Conservation (phyloP, 495 filamentous ascomycete genomes). For the Pyronema domesticum region DNA sequence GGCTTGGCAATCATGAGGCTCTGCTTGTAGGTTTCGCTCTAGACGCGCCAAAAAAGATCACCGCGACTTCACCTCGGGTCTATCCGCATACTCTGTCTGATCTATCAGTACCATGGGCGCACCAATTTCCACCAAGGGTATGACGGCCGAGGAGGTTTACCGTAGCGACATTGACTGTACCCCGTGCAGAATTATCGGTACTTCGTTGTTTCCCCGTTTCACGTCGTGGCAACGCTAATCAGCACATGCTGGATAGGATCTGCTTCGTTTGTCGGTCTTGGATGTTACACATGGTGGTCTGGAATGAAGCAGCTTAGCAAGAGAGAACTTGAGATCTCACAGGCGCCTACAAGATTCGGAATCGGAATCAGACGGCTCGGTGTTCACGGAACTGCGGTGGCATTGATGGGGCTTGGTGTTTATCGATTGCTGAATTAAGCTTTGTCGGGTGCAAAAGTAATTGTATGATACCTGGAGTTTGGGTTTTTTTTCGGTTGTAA, state of each 20-base stretch:
- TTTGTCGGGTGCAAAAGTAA: not conserved
- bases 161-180: constrained; percentile 9
- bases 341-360: constrained; percentile 55
- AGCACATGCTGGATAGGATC: constrained; percentile 36
- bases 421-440: constrained; percentile 10
- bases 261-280: constrained; percentile 74
- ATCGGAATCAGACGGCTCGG: constrained; percentile 30
- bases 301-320: constrained; percentile 57
- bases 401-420: constrained; percentile 19
- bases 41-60: not conserved
- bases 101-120: not conserved
- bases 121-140: not conserved
- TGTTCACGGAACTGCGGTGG: constrained; percentile 17
- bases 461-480: not conserved
- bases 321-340: constrained; percentile 49
- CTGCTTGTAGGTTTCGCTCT: not conserved
- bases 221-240: not conserved
- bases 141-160: not conserved
- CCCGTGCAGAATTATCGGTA: constrained; percentile 16
- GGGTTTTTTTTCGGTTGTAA: too few relatives aligned
- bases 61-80: not conserved
- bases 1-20: not conserved
- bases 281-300: constrained; percentile 67
- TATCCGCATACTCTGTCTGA: not conserved
- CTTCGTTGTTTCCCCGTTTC: not conserved